Percentiles rank a stretch among this genome's conserved stretches.
Evolutionary conservation across 2,329 filamentous ascomycete genomes (phyloP).

Genomic region (Penicillium sp.): DNA sequence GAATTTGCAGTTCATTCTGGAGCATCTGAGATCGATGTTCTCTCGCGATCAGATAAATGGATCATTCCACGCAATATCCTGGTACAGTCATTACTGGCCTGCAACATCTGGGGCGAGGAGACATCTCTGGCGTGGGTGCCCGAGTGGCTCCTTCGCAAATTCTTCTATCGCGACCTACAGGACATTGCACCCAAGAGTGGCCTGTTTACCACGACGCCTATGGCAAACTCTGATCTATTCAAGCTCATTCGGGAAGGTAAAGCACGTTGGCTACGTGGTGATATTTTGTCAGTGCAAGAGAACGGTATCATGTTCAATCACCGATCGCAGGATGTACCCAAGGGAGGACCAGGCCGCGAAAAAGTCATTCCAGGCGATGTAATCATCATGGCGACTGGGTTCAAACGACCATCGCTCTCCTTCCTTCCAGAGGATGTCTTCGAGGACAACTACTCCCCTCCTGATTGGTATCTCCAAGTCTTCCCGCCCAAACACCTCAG

Average conservation of each 20-base stretch:
- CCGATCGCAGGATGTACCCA: not conserved
- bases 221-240: not conserved
- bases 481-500: not conserved
- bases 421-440: not conserved
- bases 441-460: not conserved
- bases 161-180: not conserved
- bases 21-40: not conserved
- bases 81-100: not conserved
- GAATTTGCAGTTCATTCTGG: not conserved
- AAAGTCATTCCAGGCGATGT: not conserved
- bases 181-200: not conserved
- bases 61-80: not conserved
- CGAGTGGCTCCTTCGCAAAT: not conserved
- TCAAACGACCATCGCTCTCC: not conserved
- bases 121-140: not conserved
- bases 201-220: not conserved
- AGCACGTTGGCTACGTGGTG: not conserved
- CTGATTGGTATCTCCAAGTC: not conserved
- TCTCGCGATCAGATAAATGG: not conserved
- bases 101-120: not conserved
- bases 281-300: not conserved
- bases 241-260: not conserved
- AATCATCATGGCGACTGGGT: not conserved
- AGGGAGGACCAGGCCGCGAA: not conserved
- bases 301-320: not conserved